Evolutionary conservation across 345 rosid species (phyloP).

Genomic region (Gossypium arboreum): DNA sequence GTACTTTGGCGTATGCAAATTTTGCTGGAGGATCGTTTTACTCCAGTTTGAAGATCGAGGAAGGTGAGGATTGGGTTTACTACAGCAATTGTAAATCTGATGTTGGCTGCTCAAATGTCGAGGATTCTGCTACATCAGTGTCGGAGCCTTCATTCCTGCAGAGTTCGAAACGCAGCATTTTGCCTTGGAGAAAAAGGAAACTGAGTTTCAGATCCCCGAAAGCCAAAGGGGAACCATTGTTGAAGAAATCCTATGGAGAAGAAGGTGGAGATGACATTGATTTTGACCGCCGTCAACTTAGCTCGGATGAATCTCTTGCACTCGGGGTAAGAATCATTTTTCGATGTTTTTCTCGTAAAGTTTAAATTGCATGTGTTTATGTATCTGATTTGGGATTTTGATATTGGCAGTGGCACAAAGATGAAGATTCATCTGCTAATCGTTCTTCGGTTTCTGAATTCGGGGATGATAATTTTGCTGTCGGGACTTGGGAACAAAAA

Average conservation of each 20-base stretch:
- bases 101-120: conserved; percentile 41
- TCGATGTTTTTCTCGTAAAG: neutral
- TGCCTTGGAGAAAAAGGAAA: conserved; percentile 94
- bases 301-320: conserved; percentile 65
- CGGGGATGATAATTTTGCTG: conserved; percentile 86
- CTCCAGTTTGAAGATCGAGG: conserved; percentile 37
- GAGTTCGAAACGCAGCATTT: conserved; percentile 60
- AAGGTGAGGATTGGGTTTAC: conserved; percentile 67
- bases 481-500: conserved; percentile 91
- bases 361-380: neutral
- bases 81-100: conserved; percentile 73
- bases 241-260: conserved; percentile 85
- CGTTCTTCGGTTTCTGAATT: conserved; percentile 73
- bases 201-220: conserved; percentile 85
- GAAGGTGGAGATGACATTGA: conserved; percentile 99
- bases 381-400: neutral
- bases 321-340: conserved; percentile 41
- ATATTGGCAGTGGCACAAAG: conserved; percentile 65
- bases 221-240: conserved; percentile 85
- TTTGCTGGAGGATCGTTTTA: conserved; percentile 66
- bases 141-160: conserved; percentile 48
- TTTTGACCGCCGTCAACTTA: conserved; percentile 87
- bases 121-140: conserved; percentile 39
- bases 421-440: conserved; percentile 57
- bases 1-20: conserved; percentile 76